Evolutionary conservation across 2,329 filamentous ascomycete genomes (phyloP), one percentile per base, ranked within the genome.

Genomic region (Venturia carpophila): DNA sequence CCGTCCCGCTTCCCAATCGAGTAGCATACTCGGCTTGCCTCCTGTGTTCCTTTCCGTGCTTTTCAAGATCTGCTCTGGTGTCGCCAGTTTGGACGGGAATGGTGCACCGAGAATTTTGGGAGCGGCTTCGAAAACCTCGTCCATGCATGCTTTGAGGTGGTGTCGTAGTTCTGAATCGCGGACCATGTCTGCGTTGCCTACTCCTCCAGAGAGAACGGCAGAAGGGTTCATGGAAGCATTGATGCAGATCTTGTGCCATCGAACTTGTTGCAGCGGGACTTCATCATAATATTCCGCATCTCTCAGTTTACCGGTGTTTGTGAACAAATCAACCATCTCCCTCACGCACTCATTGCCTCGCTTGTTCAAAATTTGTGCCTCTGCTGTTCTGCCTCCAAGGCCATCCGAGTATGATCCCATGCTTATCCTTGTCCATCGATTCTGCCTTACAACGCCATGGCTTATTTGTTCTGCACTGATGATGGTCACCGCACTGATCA

Each of bases 191-290:
- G 84, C 82, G 71, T 90, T 90, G 64, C 84, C 82, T 1, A 81
- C 77, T 1, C 87, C 86, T 15, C 86, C 85, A 0, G 83, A 84
- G 0, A 91, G 79, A 9, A 90, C 87, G 1, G 87, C 85, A 0
- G 84, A 87, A 0, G 88, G 87, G 75, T 91, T 91, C 82, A 90
- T 88, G 63, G 86, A 84, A 0, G 87, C 86, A 73, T 91, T 91
- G 78, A 91, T 90, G 70, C 86, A 87, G 67, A 90, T 83, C 74
- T 91, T 91, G 74, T 90, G 87, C 88, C 88, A 91, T 30, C 88
- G 80, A 21, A 90, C 83, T 52, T 85, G 82, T 74, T 91, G 88
- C 58, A 91, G 78, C 67, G 85, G 87, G 41, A 85, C 77, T 73
- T 89, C 86, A 60, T 83, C 80, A 69, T 87, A 85, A 9, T 82